Conservation (phyloP, 1,284 basidiomycete species). For the Cystobasidium sp. region DNA sequence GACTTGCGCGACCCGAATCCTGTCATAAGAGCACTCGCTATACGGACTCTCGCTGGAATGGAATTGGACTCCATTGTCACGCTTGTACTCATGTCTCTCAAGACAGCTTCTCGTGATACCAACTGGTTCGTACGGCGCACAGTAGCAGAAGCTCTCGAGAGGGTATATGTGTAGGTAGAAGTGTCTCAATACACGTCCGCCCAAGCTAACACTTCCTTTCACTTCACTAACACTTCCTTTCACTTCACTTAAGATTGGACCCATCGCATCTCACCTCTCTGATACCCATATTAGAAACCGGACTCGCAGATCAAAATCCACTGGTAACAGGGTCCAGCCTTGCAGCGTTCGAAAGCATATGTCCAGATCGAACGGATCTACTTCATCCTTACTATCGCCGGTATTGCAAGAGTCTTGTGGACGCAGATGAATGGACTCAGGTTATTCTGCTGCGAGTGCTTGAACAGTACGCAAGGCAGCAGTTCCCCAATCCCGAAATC, state of each 20-base stretch:
- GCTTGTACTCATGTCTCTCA: slow-evolving; percentile 52
- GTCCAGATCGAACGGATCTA: slow-evolving; percentile 79
- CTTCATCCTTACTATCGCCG: slow-evolving; percentile 86
- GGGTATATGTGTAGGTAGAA: slow-evolving; percentile 29
- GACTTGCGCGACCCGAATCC: slow-evolving; percentile 91
- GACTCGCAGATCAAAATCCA: slow-evolving; percentile 64
- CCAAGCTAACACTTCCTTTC: background rate
- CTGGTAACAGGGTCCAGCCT: slow-evolving; percentile 85
- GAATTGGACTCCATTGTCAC: slow-evolving; percentile 51
- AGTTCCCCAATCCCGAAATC: slow-evolving; percentile 73
- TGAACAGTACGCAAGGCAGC: slow-evolving; percentile 77
- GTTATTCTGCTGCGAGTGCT: slow-evolving; percentile 78
- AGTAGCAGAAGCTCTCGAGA: slow-evolving; percentile 49
- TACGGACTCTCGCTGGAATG: slow-evolving; percentile 53
- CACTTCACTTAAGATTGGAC: slow-evolving; percentile 18
- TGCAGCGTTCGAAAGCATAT: slow-evolving; percentile 80
- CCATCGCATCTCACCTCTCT: slow-evolving; percentile 40
- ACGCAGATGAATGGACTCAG: slow-evolving; percentile 97
- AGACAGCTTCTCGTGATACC: slow-evolving; percentile 50
- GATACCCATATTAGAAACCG: slow-evolving; percentile 56
- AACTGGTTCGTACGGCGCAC: slow-evolving; percentile 54
- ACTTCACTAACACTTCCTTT: background rate
- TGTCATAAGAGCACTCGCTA: slow-evolving; percentile 61
- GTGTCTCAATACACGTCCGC: background rate
- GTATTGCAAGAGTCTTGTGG: slow-evolving; percentile 79